phyloP scores from a whole-genome alignment of 371 early-diverging fungal species.

The Smittium culicis region DNA sequence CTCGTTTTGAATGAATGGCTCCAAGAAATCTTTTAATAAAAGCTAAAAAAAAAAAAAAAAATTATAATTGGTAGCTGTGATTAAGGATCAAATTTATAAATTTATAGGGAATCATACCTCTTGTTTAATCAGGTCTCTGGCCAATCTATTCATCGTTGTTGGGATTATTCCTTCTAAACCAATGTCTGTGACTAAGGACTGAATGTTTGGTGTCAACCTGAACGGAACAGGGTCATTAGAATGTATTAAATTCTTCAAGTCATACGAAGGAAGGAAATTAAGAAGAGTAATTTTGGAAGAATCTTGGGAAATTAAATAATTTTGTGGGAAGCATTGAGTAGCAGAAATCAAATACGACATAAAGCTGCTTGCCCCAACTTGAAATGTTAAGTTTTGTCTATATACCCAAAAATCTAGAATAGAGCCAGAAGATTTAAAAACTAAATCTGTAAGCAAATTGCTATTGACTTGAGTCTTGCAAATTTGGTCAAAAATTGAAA shows the following conservation, averaged over 20 bases:
- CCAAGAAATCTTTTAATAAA: not conserved
- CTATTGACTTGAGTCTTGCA: slow-evolving; percentile 45
- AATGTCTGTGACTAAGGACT: slow-evolving; percentile 77
- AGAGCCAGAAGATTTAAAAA: slow-evolving; percentile 49
- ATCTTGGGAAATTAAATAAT: slow-evolving; percentile 59
- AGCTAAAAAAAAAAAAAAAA: not conserved
- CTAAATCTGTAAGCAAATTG: slow-evolving; percentile 56
- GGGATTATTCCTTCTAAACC: slow-evolving; percentile 87
- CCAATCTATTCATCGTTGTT: not conserved
- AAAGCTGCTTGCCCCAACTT: slow-evolving; percentile 75
- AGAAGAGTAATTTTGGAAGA: slow-evolving; percentile 23
- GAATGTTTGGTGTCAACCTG: slow-evolving; percentile 93
- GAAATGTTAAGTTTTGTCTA: slow-evolving; percentile 79
- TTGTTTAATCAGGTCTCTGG: not conserved
- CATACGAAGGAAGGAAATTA: slow-evolving; percentile 22
- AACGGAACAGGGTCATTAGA: slow-evolving; percentile 83
- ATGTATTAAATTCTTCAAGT: slow-evolving; percentile 24
- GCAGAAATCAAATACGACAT: slow-evolving; percentile 80
- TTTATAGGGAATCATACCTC: not conserved
- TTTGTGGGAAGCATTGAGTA: slow-evolving; percentile 72
- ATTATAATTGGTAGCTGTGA: no score
- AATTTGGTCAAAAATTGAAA: slow-evolving; percentile 25
- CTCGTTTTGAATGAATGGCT: slow-evolving; percentile 3
- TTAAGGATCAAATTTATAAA: not conserved
- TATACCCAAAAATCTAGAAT: slow-evolving; percentile 82